These are phyloP conservation scores for Ganoderma boninense DNA, from an alignment of 1,284 basidiomycete genomes.

Conservation along the genomic window DNA sequence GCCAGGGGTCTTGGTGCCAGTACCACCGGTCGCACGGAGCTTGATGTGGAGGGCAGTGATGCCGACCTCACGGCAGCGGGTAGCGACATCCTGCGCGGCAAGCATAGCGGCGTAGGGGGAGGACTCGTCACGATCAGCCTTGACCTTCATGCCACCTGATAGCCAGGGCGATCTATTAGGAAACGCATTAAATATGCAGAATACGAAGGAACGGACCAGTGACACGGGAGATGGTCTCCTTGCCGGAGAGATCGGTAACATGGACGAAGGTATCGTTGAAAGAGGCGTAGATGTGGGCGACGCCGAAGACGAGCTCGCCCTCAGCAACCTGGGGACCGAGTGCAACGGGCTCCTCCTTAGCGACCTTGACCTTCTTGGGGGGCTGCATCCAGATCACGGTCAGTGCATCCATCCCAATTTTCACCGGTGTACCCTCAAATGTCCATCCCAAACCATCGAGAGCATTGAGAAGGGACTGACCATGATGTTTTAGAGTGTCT, in stretches of 20 bases:
- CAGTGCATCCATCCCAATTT: conserved; percentile 50
- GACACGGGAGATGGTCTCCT: conserved; percentile 98
- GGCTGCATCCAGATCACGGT: conserved; percentile 60
- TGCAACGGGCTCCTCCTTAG: conserved; percentile 84
- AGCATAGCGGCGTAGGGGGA: conserved; percentile 99
- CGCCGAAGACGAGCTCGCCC: conserved; percentile 95
- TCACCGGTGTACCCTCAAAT: conserved; percentile 4
- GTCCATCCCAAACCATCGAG: conserved; percentile 5
- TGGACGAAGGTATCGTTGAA: conserved; percentile 99
- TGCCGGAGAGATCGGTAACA: conserved; percentile 98
- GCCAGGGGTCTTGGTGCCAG: conserved; percentile 98
- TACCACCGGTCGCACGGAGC: conserved; percentile 98
- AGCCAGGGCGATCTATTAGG: conserved; percentile 23
- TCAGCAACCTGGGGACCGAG: conserved; percentile 96
- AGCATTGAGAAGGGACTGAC: conserved; percentile 30
- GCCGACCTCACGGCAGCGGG: conserved; percentile 98
- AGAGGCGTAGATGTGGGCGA: conserved; percentile 96
- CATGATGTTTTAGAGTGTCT: conserved; percentile 38
- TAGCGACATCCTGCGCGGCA: conserved; percentile 97
- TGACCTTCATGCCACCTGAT: conserved; percentile 98
- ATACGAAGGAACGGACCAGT: conserved; percentile 69
- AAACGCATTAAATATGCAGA: too few relatives aligned
- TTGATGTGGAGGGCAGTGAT: conserved; percentile 98
- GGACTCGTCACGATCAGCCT: conserved; percentile 99
- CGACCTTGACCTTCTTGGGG: conserved; percentile 82